A percentile compares a stretch with the other conserved stretches of the same genome.
phyloP scores from a whole-genome alignment of 1,284 basidiomycete genomes.

The Fomitopsis schrenkii region DNA sequence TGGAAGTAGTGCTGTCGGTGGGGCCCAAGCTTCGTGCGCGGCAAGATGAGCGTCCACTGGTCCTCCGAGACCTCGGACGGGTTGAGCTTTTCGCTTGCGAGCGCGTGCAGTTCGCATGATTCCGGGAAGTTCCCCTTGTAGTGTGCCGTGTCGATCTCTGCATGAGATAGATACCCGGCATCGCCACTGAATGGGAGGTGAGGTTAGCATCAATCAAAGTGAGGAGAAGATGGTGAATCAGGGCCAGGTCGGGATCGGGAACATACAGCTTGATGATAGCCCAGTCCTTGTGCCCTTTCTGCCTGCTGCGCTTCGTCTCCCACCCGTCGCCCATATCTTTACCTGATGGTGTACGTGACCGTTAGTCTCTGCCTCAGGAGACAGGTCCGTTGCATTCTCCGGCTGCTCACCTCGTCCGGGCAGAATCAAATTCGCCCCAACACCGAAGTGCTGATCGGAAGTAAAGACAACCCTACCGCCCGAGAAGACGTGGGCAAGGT shows the following conservation, averaged over 20 bases:
- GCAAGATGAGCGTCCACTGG: constrained; percentile 74
- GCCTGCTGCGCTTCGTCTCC: constrained; percentile 92
- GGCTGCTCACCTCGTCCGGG: constrained; percentile 70
- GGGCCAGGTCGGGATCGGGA: not conserved
- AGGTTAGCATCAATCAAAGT: constrained; percentile 42
- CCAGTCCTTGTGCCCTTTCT: constrained; percentile 85
- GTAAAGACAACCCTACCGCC: constrained; percentile 80
- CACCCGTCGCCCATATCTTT: constrained; percentile 98
- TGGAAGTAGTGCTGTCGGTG: constrained; percentile 90
- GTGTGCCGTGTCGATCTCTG: constrained; percentile 92
- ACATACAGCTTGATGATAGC: constrained; percentile 84
- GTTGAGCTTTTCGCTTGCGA: constrained; percentile 41
- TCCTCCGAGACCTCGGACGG: constrained; percentile 38
- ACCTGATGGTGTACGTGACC: constrained; percentile 22
- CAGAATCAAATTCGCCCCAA: constrained; percentile 87
- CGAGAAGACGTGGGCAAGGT: constrained; percentile 88
- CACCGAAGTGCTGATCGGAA: constrained; percentile 94
- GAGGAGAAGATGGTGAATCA: not conserved
- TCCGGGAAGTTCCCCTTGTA: constrained; percentile 98
- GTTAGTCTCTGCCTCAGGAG: constrained; percentile 21
- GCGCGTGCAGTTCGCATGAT: constrained; percentile 79
- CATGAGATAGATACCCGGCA: constrained; percentile 65
- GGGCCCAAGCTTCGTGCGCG: constrained; percentile 80
- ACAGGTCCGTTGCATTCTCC: not conserved
- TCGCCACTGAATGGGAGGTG: constrained; percentile 31